A percentile compares a stretch with the other conserved stretches of the same genome.
These are phyloP conservation scores for Apiosordaria backusii DNA, from an alignment of 495 filamentous ascomycete species.

Conservation along the genomic window DNA sequence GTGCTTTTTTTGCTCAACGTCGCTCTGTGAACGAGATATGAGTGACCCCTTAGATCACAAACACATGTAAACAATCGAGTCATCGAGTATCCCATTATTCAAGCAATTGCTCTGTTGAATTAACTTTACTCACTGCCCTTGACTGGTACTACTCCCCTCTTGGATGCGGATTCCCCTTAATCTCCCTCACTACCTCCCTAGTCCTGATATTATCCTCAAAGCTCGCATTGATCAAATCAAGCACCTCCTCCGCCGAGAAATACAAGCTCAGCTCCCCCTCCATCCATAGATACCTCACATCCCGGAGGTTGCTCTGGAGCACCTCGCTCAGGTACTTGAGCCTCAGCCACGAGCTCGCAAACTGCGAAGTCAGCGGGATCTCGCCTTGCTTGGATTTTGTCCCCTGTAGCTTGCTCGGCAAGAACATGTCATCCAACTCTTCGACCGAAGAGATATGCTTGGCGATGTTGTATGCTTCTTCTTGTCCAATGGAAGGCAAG, in stretches of 20 bases:
- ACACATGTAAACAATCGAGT: too few relatives aligned
- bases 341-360: constrained; percentile 78
- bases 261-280: constrained; percentile 82
- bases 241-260: constrained; percentile 77
- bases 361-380: constrained; percentile 69
- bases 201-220: constrained; percentile 86
- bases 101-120: too few relatives aligned
- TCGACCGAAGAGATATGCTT: constrained; percentile 67
- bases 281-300: constrained; percentile 84
- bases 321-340: constrained; percentile 88
- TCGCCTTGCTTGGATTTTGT: constrained; percentile 33
- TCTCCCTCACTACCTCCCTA: constrained; percentile 73
- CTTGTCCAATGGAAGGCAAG: constrained; percentile 76
- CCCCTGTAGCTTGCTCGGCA: constrained; percentile 44
- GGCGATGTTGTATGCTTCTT: constrained; percentile 77
- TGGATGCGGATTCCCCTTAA: constrained; percentile 51
- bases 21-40: too few relatives aligned
- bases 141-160: constrained; percentile 4
- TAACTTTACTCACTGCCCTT: too few relatives aligned
- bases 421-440: constrained; percentile 69
- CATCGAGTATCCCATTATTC: too few relatives aligned
- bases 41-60: too few relatives aligned
- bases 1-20: too few relatives aligned
- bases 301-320: constrained; percentile 80
- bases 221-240: constrained; percentile 81